Base-by-base conservation (phyloP, 2,329 filamentous ascomycete genomes). In the Fonsecaea pugnacius region DNA sequence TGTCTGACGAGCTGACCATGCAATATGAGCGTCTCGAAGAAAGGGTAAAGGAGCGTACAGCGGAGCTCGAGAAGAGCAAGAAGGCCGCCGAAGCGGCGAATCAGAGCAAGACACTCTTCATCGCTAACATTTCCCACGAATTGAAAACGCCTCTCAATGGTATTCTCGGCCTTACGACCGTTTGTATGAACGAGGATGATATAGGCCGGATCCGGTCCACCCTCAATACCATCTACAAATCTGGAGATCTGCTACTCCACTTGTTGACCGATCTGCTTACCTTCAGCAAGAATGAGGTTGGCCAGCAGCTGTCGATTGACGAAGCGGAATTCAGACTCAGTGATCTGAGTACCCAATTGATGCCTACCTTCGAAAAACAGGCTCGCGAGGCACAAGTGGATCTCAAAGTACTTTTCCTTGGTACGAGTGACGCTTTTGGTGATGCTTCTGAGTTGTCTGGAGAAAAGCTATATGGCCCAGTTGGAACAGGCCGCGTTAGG, bases 101-200 rank as follows among this genome's bases (percentile, higher is more conserved):
- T 72, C 91, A 96, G 78, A 96, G 91, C 82, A 99, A 99, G 79
- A 98, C 95, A 0, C 82, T 98, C 8, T 98, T 98, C 79, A 96
- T 99, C 68, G 95, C 95, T 18, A 98, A 98, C 72, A 96, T 98
- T 57, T 88, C 85, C 1, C 87, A 90, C 70, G 87, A 98, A 76
- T 83, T 99, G 38, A 96, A 96, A 74, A 99, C 95, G 1, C 95
- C 95, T 0, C 83, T 98, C 63, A 98, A 98, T 73, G 95, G 94
- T 12, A 97, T 98, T 55, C 83, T 99, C 72, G 95, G 95, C 64
- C 95, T 97, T 89, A 93, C 90, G 70, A 90, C 92, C 0, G 90
- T 96, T 0, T 95, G 91, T 76, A 95, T 96, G 91, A 90, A 92
- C 68, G 92, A 96, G 75, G 89, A 93, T 55, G 91, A 96, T 71